Percentiles rank a stretch among this genome's conserved stretches.
phyloP scores from a whole-genome alignment of 768 basidiomycete genomes.

The Mycena floridula region DNA sequence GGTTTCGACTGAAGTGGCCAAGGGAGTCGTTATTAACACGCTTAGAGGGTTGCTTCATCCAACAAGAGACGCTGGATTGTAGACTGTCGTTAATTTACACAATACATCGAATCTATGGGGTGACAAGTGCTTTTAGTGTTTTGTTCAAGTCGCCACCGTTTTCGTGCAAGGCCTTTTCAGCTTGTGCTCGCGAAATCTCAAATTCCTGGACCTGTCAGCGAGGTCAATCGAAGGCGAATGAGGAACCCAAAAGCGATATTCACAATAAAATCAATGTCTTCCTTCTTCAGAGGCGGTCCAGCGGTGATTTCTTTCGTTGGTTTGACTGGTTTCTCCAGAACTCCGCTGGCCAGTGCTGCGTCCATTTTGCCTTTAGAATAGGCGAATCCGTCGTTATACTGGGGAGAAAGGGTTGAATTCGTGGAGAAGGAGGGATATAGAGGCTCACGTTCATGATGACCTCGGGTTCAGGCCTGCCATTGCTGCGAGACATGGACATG shows the following conservation, averaged over 20 bases:
- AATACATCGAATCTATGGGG: no score
- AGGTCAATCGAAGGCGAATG: not conserved
- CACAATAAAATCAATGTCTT: slow-evolving; percentile 64
- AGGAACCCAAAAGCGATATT: slow-evolving; percentile 10
- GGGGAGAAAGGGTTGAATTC: not conserved
- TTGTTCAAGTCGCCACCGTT: slow-evolving; percentile 47
- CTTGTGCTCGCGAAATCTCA: slow-evolving; percentile 51
- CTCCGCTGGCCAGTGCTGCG: slow-evolving; percentile 52
- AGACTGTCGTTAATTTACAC: no score
- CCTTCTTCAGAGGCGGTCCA: slow-evolving; percentile 38
- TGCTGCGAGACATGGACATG: slow-evolving; percentile 30
- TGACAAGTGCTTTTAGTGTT: slow-evolving; percentile 38
- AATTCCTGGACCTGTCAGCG: slow-evolving; percentile 51
- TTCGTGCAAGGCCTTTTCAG: slow-evolving; percentile 51
- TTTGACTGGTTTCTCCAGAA: slow-evolving; percentile 48
- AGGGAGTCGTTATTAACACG: no score
- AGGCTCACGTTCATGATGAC: slow-evolving; percentile 59
- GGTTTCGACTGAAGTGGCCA: no score
- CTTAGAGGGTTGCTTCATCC: no score
- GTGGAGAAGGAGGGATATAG: not conserved
- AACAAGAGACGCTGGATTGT: no score
- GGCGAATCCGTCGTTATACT: slow-evolving; percentile 63
- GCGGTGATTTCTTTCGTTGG: slow-evolving; percentile 35
- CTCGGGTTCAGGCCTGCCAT: slow-evolving; percentile 57
- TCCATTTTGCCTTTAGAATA: slow-evolving; percentile 66